Evolutionary conservation across 2,329 filamentous ascomycete species (phyloP).

Genomic region (Byssoonygena ceratinophila): DNA sequence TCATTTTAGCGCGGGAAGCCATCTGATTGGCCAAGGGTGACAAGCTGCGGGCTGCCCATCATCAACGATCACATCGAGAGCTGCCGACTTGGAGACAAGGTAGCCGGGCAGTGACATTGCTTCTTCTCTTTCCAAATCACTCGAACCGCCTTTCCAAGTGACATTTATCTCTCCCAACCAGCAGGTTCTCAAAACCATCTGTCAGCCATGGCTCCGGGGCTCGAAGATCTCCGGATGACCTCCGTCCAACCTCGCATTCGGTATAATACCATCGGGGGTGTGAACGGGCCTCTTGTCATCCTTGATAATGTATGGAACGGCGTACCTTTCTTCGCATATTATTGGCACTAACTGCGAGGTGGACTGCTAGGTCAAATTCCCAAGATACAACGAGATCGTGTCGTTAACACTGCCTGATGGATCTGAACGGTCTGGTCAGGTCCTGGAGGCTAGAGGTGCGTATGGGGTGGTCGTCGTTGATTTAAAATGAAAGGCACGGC

Average conservation of each 20-base stretch:
- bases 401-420: constrained; percentile 92
- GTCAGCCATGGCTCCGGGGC: constrained; percentile 31
- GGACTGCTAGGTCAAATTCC: constrained; percentile 80
- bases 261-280: constrained; percentile 97
- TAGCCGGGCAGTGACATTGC: not conserved
- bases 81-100: not conserved
- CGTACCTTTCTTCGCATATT: not conserved
- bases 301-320: constrained; percentile 72
- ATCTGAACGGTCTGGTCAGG: constrained; percentile 83
- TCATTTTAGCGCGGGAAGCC: not conserved
- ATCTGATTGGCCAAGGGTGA: constrained; percentile 2
- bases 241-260: constrained; percentile 61
- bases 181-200: too few relatives aligned
- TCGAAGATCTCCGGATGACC: constrained; percentile 39
- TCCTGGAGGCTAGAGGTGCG: constrained; percentile 90
- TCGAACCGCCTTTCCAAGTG: not conserved
- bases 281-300: constrained; percentile 96
- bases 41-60: not conserved
- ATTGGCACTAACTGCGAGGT: not conserved
- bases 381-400: constrained; percentile 95
- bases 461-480: constrained; percentile 4
- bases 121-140: not conserved
- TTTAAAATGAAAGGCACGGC: not conserved
- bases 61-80: not conserved
- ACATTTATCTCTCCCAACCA: not conserved